Evolutionary conservation across 2,329 filamentous ascomycete species (phyloP), one percentile per base, ranked within the genome.

Genomic region (Ophioceras dolichostomum): DNA sequence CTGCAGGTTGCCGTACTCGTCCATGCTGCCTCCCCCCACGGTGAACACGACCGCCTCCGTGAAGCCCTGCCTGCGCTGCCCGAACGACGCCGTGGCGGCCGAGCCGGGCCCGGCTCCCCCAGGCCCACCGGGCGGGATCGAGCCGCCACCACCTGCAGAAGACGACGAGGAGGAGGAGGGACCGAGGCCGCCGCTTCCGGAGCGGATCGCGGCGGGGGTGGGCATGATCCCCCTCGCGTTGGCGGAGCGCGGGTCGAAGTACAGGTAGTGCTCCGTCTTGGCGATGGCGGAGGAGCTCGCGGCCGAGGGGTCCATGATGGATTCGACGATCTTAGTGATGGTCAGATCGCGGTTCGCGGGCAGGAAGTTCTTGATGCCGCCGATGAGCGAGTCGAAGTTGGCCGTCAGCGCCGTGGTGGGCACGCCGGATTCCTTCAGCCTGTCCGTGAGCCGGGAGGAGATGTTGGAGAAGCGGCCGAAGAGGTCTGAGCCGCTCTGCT

Each of bases 311-410:
- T 98, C 91, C 89, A 98, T 98, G 51, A 98, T 80, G 2, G 86
- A 94, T 58, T 98, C 91, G 29, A 91, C 89, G 53, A 98, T 95
- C 61, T 96, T 96, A 39, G 93, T 98, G 37, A 98, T 75, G 0
- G 91, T 96, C 9, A 96, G 73, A 54, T 98, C 93, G 49, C 88
- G 86, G 62, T 98, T 93, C 12, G 78, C 85, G 0, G 93, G 91
- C n/a, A 98, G 65, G 61, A 98, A 94, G 60, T 94, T 96, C 63
- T 96, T 98, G 53, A 98, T 89, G 31, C 89, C 89, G 5, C 86
- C 89, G 43, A 96, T 88, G 31, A 98, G 74, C 21, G 83, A 89
- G 57, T 96, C 91, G 51, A 98, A 85, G 56, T 96, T 96, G 38
- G 78, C 77, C 2, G 72, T 72, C 9, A 78, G 60, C 41, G 79